Evolutionary conservation across 2,329 filamentous ascomycete genomes (phyloP).

Genomic region (Fusarium staphyleae): DNA sequence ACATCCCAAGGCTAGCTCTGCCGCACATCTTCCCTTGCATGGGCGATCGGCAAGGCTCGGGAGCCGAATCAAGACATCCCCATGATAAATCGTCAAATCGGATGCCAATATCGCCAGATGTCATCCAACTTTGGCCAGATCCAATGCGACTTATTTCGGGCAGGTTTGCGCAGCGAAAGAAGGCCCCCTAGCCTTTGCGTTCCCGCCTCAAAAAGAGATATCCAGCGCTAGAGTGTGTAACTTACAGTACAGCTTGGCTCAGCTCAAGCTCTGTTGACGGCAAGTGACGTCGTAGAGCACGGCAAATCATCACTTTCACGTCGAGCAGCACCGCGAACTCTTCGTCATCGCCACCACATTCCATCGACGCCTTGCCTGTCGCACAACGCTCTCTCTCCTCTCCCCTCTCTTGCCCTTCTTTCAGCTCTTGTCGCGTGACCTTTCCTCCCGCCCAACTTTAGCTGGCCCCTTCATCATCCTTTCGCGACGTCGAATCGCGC

Average conservation of each 20-base stretch:
- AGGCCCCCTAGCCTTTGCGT: slow-evolving; percentile 2
- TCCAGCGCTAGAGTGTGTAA: slow-evolving; percentile 5
- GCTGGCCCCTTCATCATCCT: neutral
- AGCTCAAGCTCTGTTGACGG: neutral
- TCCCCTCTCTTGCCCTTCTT: slow-evolving; percentile 1
- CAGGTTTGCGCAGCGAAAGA: slow-evolving; percentile 13
- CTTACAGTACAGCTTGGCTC: neutral
- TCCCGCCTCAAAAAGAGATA: neutral
- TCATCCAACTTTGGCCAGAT: neutral
- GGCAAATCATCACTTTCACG: slow-evolving; percentile 7
- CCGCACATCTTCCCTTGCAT: slow-evolving; percentile 26
- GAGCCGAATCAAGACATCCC: slow-evolving; percentile 14
- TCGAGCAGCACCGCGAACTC: no score
- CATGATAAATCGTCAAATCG: slow-evolving; percentile 22
- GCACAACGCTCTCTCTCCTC: slow-evolving; percentile 14
- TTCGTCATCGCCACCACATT: slow-evolving; percentile 29
- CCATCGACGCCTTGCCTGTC: slow-evolving; percentile 18
- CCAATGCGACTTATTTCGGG: slow-evolving; percentile 4
- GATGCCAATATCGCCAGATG: slow-evolving; percentile 3
- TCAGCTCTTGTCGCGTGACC: slow-evolving; percentile 32
- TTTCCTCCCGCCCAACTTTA: slow-evolving; percentile 1
- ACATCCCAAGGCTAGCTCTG: slow-evolving; percentile 8
- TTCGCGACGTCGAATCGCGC: neutral
- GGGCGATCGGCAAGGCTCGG: slow-evolving; percentile 22
- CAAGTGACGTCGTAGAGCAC: slow-evolving; percentile 28